Evolutionary conservation across 768 basidiomycete species (phyloP), one percentile per base, ranked within the genome.

Genomic region (Tricholoma furcatifolium): DNA sequence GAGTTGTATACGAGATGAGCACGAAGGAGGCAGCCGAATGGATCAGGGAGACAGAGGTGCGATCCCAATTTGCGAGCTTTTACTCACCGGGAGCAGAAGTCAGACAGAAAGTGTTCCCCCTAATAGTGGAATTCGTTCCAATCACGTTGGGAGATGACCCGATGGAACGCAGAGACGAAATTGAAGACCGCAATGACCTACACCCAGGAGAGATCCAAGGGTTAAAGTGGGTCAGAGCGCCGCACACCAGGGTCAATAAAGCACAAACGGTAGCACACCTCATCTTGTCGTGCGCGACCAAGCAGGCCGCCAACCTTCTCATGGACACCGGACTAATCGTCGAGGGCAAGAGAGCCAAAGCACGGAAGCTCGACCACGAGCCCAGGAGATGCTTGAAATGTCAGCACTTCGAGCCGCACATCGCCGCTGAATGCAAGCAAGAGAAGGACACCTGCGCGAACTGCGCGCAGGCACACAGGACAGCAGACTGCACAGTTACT

Each of bases 401-500:
- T 50, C 63, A 64, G 35, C 14, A 32, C 5, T n/a, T 53, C 3
- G 53, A 55, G 0, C 32, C 40, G 6, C 63, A 65, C 41, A 44
- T 60, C 2, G 62, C 58, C 3, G 48, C 38, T 8, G 51, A 51
- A 20, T 68, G 65, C 51, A 48, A 38, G 18, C n/a, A 27, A 12
- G 42, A 30, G 1, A 30, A 53, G 7, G 48, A 59, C 8, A 41
- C 48, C 0, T 62, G 63, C 17, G 61, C 54, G n/a, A 12, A 50
- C 0, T 64, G 61, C 15, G 57, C 23, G 9, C 54, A 43, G 2
- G 36, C 55, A 9, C 66, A 66, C 52, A 41, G 56, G 1, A 67
- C 64, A 0, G 6, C 21, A 14, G 41, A 54, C 23, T 62, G 69
- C 56, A 42, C 23, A 7, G 47, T 39, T 23, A 38, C 36, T 3